Evolutionary conservation across 768 basidiomycete genomes (phyloP).

Genomic region (Xerocomus spinulosus): DNA sequence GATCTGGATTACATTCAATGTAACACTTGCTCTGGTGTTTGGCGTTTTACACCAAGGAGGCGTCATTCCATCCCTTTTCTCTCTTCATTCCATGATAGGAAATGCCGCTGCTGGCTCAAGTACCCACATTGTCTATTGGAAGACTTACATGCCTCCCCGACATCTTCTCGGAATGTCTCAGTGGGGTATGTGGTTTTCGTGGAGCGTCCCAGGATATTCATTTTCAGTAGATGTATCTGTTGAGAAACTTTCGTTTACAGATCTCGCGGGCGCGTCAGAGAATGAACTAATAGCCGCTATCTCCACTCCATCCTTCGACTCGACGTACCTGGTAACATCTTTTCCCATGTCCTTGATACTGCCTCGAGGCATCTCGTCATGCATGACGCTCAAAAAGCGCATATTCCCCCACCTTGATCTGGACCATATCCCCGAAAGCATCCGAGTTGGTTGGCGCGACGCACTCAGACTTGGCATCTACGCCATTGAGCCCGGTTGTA

Average conservation of each 20-base stretch:
- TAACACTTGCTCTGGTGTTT: slow-evolving; percentile 29
- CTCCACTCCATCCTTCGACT: slow-evolving; percentile 1
- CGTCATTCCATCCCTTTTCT: slow-evolving; percentile 36
- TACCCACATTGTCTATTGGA: slow-evolving; percentile 34
- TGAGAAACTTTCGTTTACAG: slow-evolving; percentile 21
- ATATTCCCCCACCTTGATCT: slow-evolving; percentile 38
- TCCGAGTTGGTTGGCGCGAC: slow-evolving; percentile 26
- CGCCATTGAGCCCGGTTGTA: slow-evolving; percentile 13
- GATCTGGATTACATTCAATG: slow-evolving; percentile 29
- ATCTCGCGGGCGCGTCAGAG: slow-evolving; percentile 28
- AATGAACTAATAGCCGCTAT: slow-evolving; percentile 17
- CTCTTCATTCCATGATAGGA: slow-evolving; percentile 26
- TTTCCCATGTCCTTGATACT: slow-evolving; percentile 24
- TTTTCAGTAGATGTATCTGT: slow-evolving; percentile 20
- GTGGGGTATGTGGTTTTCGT: slow-evolving; percentile 15
- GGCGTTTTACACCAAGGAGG: slow-evolving; percentile 40
- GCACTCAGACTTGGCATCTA: slow-evolving; percentile 34
- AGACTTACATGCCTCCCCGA: slow-evolving; percentile 38
- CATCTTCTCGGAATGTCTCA: slow-evolving; percentile 31
- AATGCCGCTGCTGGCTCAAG: slow-evolving; percentile 1
- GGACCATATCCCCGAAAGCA: slow-evolving; percentile 33
- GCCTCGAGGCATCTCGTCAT: slow-evolving; percentile 14
- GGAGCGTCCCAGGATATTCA: background rate
- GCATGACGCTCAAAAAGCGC: slow-evolving; percentile 19
- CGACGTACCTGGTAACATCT: slow-evolving; percentile 30